Evolutionary conservation across 2,329 filamentous ascomycete genomes (phyloP).

Genomic region (Scopulariopsis brevicaulis): DNA sequence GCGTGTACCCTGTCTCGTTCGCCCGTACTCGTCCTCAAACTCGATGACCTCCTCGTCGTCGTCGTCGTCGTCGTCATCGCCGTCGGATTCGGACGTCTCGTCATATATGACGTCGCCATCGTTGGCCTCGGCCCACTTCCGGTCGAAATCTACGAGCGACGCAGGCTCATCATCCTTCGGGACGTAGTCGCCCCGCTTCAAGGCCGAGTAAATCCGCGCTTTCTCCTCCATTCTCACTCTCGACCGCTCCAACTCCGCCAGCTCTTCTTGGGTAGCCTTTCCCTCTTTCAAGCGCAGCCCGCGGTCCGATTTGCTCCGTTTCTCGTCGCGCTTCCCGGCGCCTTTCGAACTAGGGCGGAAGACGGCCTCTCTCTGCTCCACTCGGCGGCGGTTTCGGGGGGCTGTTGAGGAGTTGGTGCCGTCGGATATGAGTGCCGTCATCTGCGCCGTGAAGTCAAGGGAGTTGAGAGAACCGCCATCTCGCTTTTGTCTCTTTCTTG

Average conservation of each 20-base stretch:
- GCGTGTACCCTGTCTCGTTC: constrained; percentile 62
- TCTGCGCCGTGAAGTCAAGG: constrained; percentile 78
- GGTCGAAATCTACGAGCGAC: constrained; percentile 82
- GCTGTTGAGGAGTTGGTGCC: constrained; percentile 26
- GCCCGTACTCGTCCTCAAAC: constrained; percentile 85
- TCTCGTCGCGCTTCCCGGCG: neutral
- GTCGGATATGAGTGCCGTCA: constrained; percentile 67
- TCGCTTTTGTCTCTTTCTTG: constrained; percentile 56
- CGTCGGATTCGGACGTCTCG: constrained; percentile 10
- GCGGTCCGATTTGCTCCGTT: neutral
- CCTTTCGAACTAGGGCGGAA: neutral
- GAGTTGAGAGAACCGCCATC: constrained; percentile 61
- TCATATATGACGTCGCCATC: constrained; percentile 28
- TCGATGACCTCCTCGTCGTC: constrained; percentile 55
- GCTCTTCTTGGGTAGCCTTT: neutral
- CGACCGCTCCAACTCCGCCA: constrained; percentile 54
- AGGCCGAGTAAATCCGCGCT: constrained; percentile 72
- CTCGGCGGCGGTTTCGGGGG: constrained; percentile 27
- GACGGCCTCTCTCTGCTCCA: neutral
- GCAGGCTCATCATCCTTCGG: constrained; percentile 51
- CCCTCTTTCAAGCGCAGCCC: neutral
- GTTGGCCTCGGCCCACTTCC: constrained; percentile 74
- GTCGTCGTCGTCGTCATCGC: constrained; percentile 17
- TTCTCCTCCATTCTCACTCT: constrained; percentile 84
- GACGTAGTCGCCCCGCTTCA: constrained; percentile 85